phyloP scores from a whole-genome alignment of 768 basidiomycete species.

The Mycena pura region DNA sequence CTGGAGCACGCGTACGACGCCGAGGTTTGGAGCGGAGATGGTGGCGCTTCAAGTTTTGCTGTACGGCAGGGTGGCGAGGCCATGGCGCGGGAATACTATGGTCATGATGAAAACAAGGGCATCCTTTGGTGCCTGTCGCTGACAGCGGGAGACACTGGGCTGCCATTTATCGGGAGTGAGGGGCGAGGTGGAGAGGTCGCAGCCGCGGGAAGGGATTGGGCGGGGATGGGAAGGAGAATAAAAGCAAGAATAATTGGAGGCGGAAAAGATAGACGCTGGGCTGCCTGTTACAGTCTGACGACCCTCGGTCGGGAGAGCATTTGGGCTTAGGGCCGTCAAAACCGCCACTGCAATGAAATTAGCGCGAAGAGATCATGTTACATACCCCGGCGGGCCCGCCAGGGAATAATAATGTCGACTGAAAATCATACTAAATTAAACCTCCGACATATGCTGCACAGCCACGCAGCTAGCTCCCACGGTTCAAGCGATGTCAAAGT shows the following conservation, averaged over 20 bases:
- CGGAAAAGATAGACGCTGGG: constrained; percentile 64
- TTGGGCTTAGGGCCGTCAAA: constrained; percentile 90
- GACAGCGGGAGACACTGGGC: constrained; percentile 52
- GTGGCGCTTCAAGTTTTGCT: constrained; percentile 79
- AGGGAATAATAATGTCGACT: too few relatives aligned
- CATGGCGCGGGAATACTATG: constrained; percentile 79
- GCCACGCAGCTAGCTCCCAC: too few relatives aligned
- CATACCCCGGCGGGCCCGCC: too few relatives aligned
- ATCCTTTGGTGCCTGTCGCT: constrained; percentile 55
- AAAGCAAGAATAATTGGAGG: constrained; percentile 41
- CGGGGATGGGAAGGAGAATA: too few relatives aligned
- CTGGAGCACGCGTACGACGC: constrained; percentile 76
- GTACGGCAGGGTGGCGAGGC: constrained; percentile 70
- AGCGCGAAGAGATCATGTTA: too few relatives aligned
- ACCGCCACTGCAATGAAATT: too few relatives aligned
- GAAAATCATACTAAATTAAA: too few relatives aligned
- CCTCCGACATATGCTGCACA: too few relatives aligned
- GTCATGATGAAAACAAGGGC: constrained; percentile 81
- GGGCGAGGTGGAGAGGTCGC: constrained; percentile 63
- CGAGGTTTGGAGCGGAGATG: constrained; percentile 73
- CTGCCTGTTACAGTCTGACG: constrained; percentile 95
- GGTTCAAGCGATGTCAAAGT: too few relatives aligned
- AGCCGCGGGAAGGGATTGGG: constrained; percentile 37
- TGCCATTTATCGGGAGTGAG: constrained; percentile 77
- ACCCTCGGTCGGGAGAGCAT: constrained; percentile 97